A percentile compares a stretch with the other conserved stretches of the same genome.
phyloP scores from a whole-genome alignment of 2,329 filamentous ascomycete species.

The Fusarium oligoseptatum region DNA sequence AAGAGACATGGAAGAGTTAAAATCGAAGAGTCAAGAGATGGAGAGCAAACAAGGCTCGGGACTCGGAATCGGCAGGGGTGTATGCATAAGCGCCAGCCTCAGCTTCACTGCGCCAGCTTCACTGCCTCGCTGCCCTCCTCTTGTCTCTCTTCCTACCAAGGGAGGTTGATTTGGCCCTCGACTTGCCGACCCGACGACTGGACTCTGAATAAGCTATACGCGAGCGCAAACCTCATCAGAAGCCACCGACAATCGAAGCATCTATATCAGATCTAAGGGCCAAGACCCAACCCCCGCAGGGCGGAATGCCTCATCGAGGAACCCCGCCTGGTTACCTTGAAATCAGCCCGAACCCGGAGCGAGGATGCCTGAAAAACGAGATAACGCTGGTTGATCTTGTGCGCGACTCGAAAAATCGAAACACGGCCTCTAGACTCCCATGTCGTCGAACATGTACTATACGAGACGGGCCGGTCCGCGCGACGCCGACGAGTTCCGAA shows the following conservation, averaged over 20 bases:
- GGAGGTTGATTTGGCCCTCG: not conserved
- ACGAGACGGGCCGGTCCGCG: constrained; percentile 3
- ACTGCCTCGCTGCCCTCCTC: not conserved
- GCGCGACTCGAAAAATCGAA: constrained; percentile 1
- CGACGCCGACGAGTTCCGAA: not conserved
- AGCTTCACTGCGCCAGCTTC: not conserved
- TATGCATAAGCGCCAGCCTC: not conserved
- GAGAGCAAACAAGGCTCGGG: not conserved
- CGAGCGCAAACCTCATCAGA: not conserved
- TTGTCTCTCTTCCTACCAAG: not conserved
- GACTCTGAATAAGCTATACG: not conserved
- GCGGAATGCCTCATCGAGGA: not conserved
- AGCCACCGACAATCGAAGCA: not conserved
- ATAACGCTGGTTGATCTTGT: not conserved
- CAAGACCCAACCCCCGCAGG: not conserved
- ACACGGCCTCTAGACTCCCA: not conserved
- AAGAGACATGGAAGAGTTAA: not conserved
- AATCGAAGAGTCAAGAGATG: not conserved
- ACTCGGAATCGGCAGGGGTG: not conserved
- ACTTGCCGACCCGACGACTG: not conserved
- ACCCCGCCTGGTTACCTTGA: not conserved
- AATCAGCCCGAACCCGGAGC: not conserved
- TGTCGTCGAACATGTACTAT: not conserved
- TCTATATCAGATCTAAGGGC: not conserved
- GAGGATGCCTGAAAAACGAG: not conserved